A percentile compares a stretch with the other conserved stretches of the same genome.
Evolutionary conservation across 1,284 basidiomycete species (phyloP).

Genomic region (Sphagnurus paluster): DNA sequence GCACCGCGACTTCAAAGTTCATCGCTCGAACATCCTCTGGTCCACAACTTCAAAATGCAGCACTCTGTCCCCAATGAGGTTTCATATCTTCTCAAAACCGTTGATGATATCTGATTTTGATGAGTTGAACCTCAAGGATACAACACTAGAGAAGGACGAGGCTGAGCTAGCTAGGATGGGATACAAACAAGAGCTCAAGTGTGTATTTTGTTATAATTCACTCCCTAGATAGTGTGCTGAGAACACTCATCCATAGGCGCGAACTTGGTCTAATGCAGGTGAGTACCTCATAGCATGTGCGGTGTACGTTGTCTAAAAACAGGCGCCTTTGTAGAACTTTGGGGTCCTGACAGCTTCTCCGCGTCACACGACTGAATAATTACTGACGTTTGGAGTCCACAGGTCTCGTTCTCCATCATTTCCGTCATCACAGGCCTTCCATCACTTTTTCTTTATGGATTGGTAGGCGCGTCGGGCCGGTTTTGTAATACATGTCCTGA

Average conservation of each 20-base stretch:
- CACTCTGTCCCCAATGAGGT: too few species aligned
- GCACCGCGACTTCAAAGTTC: too few species aligned
- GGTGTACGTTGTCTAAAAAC: not conserved
- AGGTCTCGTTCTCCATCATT: slow-evolving; percentile 75
- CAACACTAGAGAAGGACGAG: slow-evolving; percentile 46
- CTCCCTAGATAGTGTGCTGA: not conserved
- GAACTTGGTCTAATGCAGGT: slow-evolving; percentile 64
- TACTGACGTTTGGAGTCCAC: not conserved
- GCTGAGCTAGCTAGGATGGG: slow-evolving; percentile 70
- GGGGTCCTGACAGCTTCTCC: slow-evolving; percentile 38
- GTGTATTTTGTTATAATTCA: slow-evolving; percentile 16
- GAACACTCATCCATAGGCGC: slow-evolving; percentile 31
- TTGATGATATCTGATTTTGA: not conserved
- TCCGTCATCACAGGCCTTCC: slow-evolving; percentile 70
- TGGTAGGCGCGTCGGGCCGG: slow-evolving; percentile 42
- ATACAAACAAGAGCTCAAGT: slow-evolving; percentile 75
- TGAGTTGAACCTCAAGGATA: slow-evolving; percentile 2
- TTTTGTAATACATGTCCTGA: not conserved
- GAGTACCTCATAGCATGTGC: slow-evolving; percentile 17
- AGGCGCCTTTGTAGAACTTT: slow-evolving; percentile 53
- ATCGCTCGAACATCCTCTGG: too few species aligned
- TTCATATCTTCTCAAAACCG: too few species aligned
- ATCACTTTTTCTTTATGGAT: slow-evolving; percentile 64
- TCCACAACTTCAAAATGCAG: too few species aligned
- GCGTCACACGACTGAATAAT: slow-evolving; percentile 1